Evolutionary conservation across 352 stramenopile genomes (phyloP), one percentile per base, ranked within the genome.

Genomic region (Peronospora destructor): DNA sequence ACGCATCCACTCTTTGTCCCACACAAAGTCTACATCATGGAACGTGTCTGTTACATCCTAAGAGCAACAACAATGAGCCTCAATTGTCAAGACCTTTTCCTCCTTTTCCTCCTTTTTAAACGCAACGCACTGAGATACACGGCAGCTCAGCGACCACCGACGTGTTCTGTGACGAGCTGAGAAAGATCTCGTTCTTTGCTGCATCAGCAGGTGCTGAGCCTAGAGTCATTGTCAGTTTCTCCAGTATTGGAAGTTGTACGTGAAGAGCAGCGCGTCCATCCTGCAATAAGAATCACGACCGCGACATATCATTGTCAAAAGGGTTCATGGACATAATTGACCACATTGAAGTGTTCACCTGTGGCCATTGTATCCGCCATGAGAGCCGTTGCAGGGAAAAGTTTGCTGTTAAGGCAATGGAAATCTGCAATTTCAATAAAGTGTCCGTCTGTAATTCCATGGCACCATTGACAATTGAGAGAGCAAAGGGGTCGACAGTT

Each of bases 1-100:
- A 0, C 75, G 72, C 41, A 86, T 43, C 72, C 75, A 86, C n/a
- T 66, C 16, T 3, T 49, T 36, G 44, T 73, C 68, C 71, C 71
- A 83, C 21, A 64, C 57, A 37, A 79, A 79, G 0, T 61, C 56
- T 16, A 77, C 39, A 11, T 66, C 44, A 13, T 67, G 66, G 23
- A 72, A 64, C 6, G 43, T 23, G 29, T 64, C 57, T 0, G 53
- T 28, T 33, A 67, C 41, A 33, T 74, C 49, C 68, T 83, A 32
- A 33, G 45, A 33, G 25, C 14, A 35, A 16, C 30, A 36, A 6
- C 25, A 3, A 21, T 42, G 1, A 42, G 17, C 8, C 7, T 42
- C 17, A 28, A 26, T 25, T 1, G 36, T 42, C 16, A 32, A 25
- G 14, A 6, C 48, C 13, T 17, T 35, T 17, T 35, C 7, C 12